Base-by-base conservation (phyloP, 768 basidiomycete genomes). In the Amanita exitialis region DNA sequence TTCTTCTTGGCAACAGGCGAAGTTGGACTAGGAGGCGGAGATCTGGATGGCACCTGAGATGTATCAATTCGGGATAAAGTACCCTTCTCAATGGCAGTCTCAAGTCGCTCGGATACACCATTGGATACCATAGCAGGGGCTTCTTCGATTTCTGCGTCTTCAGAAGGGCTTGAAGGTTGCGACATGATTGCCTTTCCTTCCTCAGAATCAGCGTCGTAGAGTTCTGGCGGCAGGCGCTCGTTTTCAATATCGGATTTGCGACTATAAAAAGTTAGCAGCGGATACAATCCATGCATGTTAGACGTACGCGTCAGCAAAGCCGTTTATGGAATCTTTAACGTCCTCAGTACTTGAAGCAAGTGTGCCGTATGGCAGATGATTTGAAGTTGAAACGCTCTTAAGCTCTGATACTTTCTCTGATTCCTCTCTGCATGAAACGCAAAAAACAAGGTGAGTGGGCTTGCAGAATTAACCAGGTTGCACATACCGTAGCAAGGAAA, bases 191-290 rank as follows among this genome's bases (percentile, higher is more conserved):
- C 80, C 56, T 77, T 80, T 51, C 82, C 84, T 66, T 86, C 82
- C 56, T 78, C 78, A 8, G 80, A 83, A 55, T 77, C 70, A 5
- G 82, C 84, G 61, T 97, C 94, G 63, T 91, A 86, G 15, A 99
- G 75, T 13, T 97, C 92, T 2, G 95, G 95, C 2, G 95, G 96
- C n/a, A 98, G 73, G 30, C 93, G 86, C 67, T 99, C 96, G 69
- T 98, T 98, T 69, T 98, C 95, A 57, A 98, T 97, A 73, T 98
- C 96, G 39, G 89, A 91, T 71, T 93, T 94, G 54, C 93, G 91
- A 37, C 92, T 94, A 57, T 25, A 15, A 48, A 9, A 38, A 21
- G 12, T 27, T 13, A 34, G n/a, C 39, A 10, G 42, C 41, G 37
- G 34, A 27, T 45, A 15, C 28, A 30, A n/a, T 21, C 4, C 27